Base-by-base conservation (phyloP, 176 grass and related monocot genomes). In the Oryza meyeriana region DNA sequence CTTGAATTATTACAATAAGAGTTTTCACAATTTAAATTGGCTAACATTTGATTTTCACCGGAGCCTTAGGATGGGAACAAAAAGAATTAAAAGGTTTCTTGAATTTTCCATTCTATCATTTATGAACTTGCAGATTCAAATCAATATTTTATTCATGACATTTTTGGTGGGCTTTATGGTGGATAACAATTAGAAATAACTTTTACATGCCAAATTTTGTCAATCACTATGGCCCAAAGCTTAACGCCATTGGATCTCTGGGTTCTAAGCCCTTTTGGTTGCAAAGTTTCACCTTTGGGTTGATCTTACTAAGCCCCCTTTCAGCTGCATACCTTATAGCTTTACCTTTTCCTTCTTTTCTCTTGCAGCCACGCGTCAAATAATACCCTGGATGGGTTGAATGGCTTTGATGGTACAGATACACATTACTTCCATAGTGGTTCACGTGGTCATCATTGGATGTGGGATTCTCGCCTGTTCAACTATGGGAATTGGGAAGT, bases 401-500 rank as follows among this genome's bases (percentile, higher is more conserved):
- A 97, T 86, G 83, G 91, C 66, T 97, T 97, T 83, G 94, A 97
- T 67, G 94, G 94, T 64, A 97, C 91, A 39, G 94, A 97, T 82
- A 80, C 94, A 69, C 94, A 97, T 87, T 97, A 97, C 76, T 97
- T 97, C 68, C 94, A 97, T 38, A 71, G 78, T 58, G 94, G 94
- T 75, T 12, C 84, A 62, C 88, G 89, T 20, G 94, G 94, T 10
- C 76, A 94, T 89, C 94, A 97, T 73, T 97, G 94, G 94, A 94
- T 97, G 91, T 97, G 94, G 94, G 94, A 97, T 89, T 97, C 94
- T 80, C 89, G 89, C 79, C 75, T 94, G 50, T 97, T 97, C 76
- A 97, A 97, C 81, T 97, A 97, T 42, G 91, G 94, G 62, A 84
- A 83, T 71, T 97, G 94, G 94, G 94, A 97, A 74, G 94, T 93